Evolutionary conservation across 2,329 filamentous ascomycete genomes (phyloP).

Genomic region (Claviceps capensis): DNA sequence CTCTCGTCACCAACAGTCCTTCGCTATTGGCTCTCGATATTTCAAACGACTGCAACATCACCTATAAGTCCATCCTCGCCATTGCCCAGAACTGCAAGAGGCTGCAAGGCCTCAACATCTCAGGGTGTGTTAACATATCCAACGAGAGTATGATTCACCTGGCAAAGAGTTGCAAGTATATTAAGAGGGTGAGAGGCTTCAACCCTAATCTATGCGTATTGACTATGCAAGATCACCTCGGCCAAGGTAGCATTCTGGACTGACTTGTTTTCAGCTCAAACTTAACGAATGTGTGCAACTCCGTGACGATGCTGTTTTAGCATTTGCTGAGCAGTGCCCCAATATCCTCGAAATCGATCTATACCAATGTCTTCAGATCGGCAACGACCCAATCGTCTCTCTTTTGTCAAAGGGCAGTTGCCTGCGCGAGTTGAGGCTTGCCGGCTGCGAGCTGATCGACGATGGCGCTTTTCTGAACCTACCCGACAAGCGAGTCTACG

Average conservation of each 20-base stretch:
- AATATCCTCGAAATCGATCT: constrained; percentile 96
- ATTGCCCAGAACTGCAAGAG: constrained; percentile 72
- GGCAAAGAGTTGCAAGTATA: constrained; percentile 67
- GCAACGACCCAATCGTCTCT: constrained; percentile 69
- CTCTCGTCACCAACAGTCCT: constrained; percentile 64
- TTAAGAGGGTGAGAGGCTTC: constrained; percentile 59
- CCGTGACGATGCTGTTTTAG: constrained; percentile 66
- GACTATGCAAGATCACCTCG: neutral
- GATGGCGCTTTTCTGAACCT: constrained; percentile 79
- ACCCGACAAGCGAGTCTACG: constrained; percentile 52
- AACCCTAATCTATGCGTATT: no score
- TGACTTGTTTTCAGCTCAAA: constrained; percentile 51
- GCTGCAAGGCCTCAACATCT: constrained; percentile 87
- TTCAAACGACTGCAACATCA: constrained; percentile 71
- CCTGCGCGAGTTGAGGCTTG: constrained; percentile 79
- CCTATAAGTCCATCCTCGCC: constrained; percentile 62
- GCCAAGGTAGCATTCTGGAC: neutral
- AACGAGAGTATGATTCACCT: constrained; percentile 74
- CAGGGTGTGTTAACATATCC: constrained; percentile 69
- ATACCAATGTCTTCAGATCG: constrained; percentile 68
- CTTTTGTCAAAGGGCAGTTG: constrained; percentile 67
- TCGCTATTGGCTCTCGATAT: constrained; percentile 84
- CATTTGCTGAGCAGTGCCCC: constrained; percentile 77
- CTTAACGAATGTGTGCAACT: constrained; percentile 84
- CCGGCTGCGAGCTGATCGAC: constrained; percentile 71